Evolutionary conservation across 108 stramenopile genomes (phyloP).

Genomic region (Asterionellopsis glacialis): DNA sequence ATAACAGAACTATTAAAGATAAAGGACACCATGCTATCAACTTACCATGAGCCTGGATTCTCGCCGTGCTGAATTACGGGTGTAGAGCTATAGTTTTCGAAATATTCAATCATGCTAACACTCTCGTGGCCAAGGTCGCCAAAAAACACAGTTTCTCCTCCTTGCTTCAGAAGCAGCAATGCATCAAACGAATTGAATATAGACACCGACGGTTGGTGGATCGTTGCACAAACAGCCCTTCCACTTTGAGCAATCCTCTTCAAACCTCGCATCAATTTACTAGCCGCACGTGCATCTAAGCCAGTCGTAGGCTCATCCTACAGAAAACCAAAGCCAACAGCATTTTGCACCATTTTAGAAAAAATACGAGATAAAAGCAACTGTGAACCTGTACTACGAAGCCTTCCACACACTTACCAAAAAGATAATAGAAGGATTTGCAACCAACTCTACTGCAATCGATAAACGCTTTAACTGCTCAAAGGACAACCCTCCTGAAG

Average conservation of each 20-base stretch:
- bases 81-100: conserved; percentile 45
- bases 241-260: conserved; percentile 52
- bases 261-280: conserved; percentile 51
- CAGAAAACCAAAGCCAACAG: background rate
- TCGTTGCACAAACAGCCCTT: conserved; percentile 69
- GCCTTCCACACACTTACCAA: background rate
- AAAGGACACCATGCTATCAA: no score
- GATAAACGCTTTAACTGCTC: conserved; percentile 75
- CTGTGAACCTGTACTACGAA: background rate
- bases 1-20: no score
- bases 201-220: conserved; percentile 81
- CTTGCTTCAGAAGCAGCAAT: conserved; percentile 70
- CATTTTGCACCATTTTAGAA: background rate
- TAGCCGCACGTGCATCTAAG: conserved; percentile 56
- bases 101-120: conserved; percentile 50
- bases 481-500: conserved; percentile 44
- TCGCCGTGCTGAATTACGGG: conserved; percentile 49
- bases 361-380: background rate
- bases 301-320: conserved; percentile 23
- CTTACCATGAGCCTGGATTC: conserved; percentile 53
- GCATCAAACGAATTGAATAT: conserved; percentile 75
- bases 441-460: conserved; percentile 71
- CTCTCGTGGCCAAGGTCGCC: conserved; percentile 72
- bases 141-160: conserved; percentile 78
- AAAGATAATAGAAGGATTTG: conserved; percentile 46